Conservation (phyloP, 1,284 basidiomycete genomes). For the Leccinum solheimii region DNA sequence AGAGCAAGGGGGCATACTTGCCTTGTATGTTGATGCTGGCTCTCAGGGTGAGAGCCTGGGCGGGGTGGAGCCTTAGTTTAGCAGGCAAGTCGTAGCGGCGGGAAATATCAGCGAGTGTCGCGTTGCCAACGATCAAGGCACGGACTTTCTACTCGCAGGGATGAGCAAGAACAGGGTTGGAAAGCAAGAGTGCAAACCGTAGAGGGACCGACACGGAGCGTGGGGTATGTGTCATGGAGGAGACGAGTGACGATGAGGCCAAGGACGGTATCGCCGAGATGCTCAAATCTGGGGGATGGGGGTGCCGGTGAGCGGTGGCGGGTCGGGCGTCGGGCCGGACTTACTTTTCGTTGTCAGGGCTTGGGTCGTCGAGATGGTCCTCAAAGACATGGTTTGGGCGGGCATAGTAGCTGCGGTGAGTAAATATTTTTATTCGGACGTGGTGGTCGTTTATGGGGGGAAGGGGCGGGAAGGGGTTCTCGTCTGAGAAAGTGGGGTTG, state of each 20-base stretch:
- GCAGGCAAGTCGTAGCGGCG: conserved; percentile 62
- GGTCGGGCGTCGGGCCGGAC: background rate
- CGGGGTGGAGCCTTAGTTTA: conserved; percentile 59
- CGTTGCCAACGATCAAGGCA: conserved; percentile 67
- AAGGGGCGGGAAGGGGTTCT: conserved; percentile 29
- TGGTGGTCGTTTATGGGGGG: conserved; percentile 19
- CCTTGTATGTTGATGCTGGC: conserved; percentile 71
- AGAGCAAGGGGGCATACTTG: conserved; percentile 29
- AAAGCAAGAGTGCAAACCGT: conserved; percentile 48
- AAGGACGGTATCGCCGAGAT: conserved; percentile 71
- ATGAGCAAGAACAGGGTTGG: background rate
- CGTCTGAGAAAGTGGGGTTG: conserved; percentile 19
- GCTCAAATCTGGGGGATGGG: conserved; percentile 54
- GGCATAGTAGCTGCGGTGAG: conserved; percentile 67
- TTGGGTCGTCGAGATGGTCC: conserved; percentile 63
- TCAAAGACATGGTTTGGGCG: conserved; percentile 73
- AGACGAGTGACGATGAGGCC: conserved; percentile 64
- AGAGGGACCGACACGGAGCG: conserved; percentile 71
- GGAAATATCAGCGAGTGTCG: conserved; percentile 69
- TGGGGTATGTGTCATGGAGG: conserved; percentile 61
- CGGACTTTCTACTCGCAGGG: conserved; percentile 62
- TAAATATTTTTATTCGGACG: conserved; percentile 60
- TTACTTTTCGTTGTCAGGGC: conserved; percentile 77
- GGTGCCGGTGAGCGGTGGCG: background rate
- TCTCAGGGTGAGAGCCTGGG: conserved; percentile 66